These are phyloP conservation scores for Cucumis cinereus DNA, from an alignment of 306 rosid genomes.

Conservation along the genomic window DNA sequence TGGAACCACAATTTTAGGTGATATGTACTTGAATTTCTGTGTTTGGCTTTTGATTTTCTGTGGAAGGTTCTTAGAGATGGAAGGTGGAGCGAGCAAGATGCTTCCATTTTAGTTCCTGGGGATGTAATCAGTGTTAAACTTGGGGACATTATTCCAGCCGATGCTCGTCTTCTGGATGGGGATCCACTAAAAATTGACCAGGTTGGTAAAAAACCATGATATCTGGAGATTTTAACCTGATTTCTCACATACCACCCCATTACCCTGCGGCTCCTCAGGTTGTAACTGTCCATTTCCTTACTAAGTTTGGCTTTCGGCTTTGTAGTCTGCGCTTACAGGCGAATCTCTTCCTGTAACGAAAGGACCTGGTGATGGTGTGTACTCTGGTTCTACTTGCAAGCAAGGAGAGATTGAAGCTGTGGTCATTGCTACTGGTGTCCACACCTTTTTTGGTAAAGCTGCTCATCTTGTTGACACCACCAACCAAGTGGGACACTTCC, in stretches of 20 bases:
- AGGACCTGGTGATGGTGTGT: conserved; percentile 98
- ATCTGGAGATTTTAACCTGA: not conserved
- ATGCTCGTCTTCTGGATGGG: conserved; percentile 97
- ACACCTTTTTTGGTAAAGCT: conserved; percentile 97
- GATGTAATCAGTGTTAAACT: conserved; percentile 87
- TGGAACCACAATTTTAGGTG: not conserved
- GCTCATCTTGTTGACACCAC: conserved; percentile 97
- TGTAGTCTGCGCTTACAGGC: conserved; percentile 94
- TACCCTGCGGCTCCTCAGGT: not conserved
- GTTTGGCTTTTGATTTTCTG: conserved; percentile 13
- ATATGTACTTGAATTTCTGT: not conserved
- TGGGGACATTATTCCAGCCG: conserved; percentile 93
- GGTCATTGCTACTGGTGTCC: conserved; percentile 97
- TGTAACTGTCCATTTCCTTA: not conserved
- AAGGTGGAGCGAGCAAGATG: conserved; percentile 94
- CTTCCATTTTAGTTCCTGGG: conserved; percentile 78
- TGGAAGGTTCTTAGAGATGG: conserved; percentile 90
- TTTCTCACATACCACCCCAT: not conserved
- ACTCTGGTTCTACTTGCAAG: conserved; percentile 97
- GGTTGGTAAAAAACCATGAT: conserved; percentile 21
- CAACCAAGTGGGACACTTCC: conserved; percentile 98
- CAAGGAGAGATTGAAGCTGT: conserved; percentile 99
- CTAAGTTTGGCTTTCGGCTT: conserved; percentile 15
- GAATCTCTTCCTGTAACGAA: conserved; percentile 95
- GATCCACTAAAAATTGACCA: conserved; percentile 97